These are phyloP conservation scores for Styphnolobium japonicum DNA, from an alignment of 306 rosid genomes.

Conservation along the genomic window DNA sequence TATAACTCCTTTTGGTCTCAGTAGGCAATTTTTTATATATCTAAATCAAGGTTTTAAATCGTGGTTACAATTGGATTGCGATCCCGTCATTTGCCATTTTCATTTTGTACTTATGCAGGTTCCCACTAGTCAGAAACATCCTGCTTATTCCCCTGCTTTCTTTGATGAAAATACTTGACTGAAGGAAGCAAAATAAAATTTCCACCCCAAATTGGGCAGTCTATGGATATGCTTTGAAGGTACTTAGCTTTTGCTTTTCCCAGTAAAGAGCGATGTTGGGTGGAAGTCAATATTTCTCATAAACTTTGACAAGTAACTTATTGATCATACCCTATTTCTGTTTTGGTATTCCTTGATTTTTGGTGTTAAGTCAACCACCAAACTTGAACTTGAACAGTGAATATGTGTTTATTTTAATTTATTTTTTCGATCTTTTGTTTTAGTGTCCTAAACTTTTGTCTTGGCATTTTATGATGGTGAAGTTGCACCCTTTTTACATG, in stretches of 20 bases:
- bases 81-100: too few relatives aligned
- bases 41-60: not conserved
- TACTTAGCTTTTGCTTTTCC: not conserved
- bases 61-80: too few relatives aligned
- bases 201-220: too few relatives aligned
- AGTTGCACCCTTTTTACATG: conserved; percentile 22
- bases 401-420: not conserved
- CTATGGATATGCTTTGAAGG: not conserved
- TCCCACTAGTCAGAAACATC: conserved; percentile 1
- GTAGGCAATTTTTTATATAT: not conserved
- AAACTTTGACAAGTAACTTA: not conserved
- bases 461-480: conserved; percentile 26
- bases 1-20: not conserved
- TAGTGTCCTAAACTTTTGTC: conserved; percentile 31
- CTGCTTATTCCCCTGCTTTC: not conserved
- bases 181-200: not conserved
- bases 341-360: not conserved
- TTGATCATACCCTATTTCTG: not conserved
- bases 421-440: not conserved
- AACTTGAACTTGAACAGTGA: not conserved
- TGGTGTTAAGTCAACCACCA: conserved; percentile 21
- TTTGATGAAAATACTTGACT: not conserved
- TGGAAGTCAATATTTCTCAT: not conserved
- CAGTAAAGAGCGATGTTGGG: not conserved
- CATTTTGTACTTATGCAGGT: conserved; percentile 22